Percentiles rank a stretch among this genome's conserved stretches.
Conservation (phyloP, 2,329 filamentous ascomycete species). For the Iodosphaeria phyllophila region DNA sequence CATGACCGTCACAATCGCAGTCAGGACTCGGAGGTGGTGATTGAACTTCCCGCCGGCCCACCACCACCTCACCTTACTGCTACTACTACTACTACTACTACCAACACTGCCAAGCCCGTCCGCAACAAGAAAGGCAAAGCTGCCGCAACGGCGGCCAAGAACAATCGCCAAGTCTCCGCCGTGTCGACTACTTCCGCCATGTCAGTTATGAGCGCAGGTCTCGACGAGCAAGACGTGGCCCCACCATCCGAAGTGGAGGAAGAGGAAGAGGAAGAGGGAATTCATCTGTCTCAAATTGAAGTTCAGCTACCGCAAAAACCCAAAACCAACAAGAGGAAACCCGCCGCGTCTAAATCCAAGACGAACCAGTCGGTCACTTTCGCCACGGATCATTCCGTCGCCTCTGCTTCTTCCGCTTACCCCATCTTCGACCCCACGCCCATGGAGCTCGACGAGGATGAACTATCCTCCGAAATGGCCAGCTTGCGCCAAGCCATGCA, state of each 20-base stretch:
- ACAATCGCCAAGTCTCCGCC: conserved; percentile 28
- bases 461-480: conserved; percentile 30
- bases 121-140: conserved; percentile 26
- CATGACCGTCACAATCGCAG: too few species aligned
- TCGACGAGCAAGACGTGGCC: too few species aligned
- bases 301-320: too few species aligned
- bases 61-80: too few species aligned
- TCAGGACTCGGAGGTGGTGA: too few species aligned
- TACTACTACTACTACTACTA: too few species aligned
- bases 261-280: too few species aligned
- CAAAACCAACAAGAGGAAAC: conserved; percentile 20
- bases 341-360: conserved; percentile 13
- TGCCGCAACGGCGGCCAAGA: conserved; percentile 23
- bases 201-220: conserved; percentile 10
- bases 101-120: conserved; percentile 16
- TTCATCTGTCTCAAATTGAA: too few species aligned
- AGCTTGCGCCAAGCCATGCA: conserved; percentile 30
- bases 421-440: conserved; percentile 34
- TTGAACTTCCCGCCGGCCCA: too few species aligned
- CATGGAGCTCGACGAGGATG: conserved; percentile 24
- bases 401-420: conserved; percentile 20
- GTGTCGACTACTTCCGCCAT: conserved; percentile 16
- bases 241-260: too few species aligned
- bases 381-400: too few species aligned
- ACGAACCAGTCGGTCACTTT: conserved; percentile 10